phyloP scores from a whole-genome alignment of 805 yeast species.

The Saturnispora silvae region DNA sequence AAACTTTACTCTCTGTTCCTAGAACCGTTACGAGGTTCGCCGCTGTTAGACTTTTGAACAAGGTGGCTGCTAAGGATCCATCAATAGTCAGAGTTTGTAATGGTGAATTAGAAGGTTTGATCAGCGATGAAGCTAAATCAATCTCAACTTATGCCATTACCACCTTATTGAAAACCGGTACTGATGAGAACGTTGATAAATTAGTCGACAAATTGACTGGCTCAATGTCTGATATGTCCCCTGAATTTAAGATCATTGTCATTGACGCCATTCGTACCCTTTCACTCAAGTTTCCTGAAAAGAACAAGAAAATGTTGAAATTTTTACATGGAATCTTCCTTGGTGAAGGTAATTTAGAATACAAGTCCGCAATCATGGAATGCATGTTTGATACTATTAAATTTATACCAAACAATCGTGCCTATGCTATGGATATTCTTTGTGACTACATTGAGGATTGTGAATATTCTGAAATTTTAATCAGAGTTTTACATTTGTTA shows the following conservation, averaged over 20 bases:
- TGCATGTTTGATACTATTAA: slow-evolving; percentile 87
- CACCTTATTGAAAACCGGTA: slow-evolving; percentile 89
- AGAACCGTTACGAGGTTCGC: slow-evolving; percentile 85
- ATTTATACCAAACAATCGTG: slow-evolving; percentile 75
- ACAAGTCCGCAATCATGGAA: slow-evolving; percentile 82
- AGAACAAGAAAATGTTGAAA: slow-evolving; percentile 69
- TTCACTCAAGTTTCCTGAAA: slow-evolving; percentile 87
- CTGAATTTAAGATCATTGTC: slow-evolving; percentile 89
- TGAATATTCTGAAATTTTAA: slow-evolving; percentile 87
- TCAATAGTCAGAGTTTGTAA: slow-evolving; percentile 71
- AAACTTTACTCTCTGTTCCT: slow-evolving; percentile 72
- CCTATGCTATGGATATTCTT: slow-evolving; percentile 71
- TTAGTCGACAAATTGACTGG: slow-evolving; percentile 78
- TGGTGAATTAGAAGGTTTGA: slow-evolving; percentile 73
- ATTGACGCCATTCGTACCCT: slow-evolving; percentile 90
- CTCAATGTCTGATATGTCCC: slow-evolving; percentile 87
- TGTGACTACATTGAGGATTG: slow-evolving; percentile 98
- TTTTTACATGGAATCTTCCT: slow-evolving; percentile 78
- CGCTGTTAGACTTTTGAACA: slow-evolving; percentile 83
- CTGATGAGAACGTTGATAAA: slow-evolving; percentile 79
- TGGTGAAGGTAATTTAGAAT: slow-evolving; percentile 81
- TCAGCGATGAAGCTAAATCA: slow-evolving; percentile 81
- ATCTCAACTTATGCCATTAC: slow-evolving; percentile 96
- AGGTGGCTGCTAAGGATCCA: slow-evolving; percentile 72
- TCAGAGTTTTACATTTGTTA: slow-evolving; percentile 81